These are phyloP conservation scores for Quercus robur DNA, from an alignment of 306 rosid genomes.

Conservation along the genomic window DNA sequence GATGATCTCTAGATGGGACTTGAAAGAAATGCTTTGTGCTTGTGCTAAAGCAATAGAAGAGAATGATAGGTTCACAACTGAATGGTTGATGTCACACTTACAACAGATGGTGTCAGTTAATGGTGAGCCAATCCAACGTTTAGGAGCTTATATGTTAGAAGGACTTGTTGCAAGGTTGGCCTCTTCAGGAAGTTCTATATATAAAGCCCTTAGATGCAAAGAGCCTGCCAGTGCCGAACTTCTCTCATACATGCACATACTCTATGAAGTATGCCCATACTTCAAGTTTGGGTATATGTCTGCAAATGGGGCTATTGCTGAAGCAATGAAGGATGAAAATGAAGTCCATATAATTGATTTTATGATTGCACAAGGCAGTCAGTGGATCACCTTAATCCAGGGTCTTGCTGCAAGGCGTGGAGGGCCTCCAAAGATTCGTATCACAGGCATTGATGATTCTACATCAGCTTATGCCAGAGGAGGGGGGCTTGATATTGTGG, in stretches of 20 bases:
- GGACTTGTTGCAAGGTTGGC: slow-evolving; percentile 82
- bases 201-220: slow-evolving; percentile 69
- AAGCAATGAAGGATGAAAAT: slow-evolving; percentile 65
- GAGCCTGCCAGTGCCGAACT: slow-evolving; percentile 73
- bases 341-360: slow-evolving; percentile 82
- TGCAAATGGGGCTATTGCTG: slow-evolving; percentile 93
- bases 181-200: slow-evolving; percentile 82
- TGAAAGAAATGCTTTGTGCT: slow-evolving; percentile 67
- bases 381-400: slow-evolving; percentile 74
- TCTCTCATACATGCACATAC: slow-evolving; percentile 74
- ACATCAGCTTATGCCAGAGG: slow-evolving; percentile 73
- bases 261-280: slow-evolving; percentile 79
- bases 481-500: slow-evolving; percentile 72
- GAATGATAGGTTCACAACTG: slow-evolving; percentile 50
- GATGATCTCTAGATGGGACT: slow-evolving; percentile 59
- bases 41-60: slow-evolving; percentile 69
- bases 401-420: slow-evolving; percentile 71
- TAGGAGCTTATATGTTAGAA: slow-evolving; percentile 88
- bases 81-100: slow-evolving; percentile 64
- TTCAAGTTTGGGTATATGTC: slow-evolving; percentile 88
- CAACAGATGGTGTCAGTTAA: slow-evolving; percentile 73
- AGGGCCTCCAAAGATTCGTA: slow-evolving; percentile 76
- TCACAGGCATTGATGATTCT: slow-evolving; percentile 73
- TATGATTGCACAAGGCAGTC: slow-evolving; percentile 82
- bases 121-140: slow-evolving; percentile 72